Evolutionary conservation across 2,329 filamentous ascomycete species (phyloP).

Genomic region (Ascochyta clinopodiicola): DNA sequence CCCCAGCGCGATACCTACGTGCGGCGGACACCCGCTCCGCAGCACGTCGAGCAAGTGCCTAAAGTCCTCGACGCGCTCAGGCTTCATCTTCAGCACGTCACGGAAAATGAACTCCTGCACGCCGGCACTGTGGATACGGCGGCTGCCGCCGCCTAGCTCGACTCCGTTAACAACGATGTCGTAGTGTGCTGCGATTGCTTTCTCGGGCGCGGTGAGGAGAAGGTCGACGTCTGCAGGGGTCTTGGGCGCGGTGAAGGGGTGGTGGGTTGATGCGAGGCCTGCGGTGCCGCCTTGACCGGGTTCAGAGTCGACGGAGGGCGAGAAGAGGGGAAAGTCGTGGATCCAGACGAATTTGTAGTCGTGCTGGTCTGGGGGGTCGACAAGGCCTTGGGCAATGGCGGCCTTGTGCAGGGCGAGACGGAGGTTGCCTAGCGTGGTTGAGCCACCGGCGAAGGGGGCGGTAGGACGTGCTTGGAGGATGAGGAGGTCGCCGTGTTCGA

Average conservation of each 20-base stretch:
- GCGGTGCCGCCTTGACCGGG: conserved; percentile 83
- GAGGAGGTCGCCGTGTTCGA: conserved; percentile 74
- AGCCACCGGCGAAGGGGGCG: conserved; percentile 72
- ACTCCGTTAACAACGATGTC: conserved; percentile 95
- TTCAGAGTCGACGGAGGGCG: conserved; percentile 67
- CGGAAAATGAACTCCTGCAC: conserved; percentile 87
- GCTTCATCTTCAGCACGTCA: conserved; percentile 79
- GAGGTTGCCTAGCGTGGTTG: conserved; percentile 74
- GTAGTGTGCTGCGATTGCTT: conserved; percentile 85
- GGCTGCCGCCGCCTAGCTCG: conserved; percentile 90
- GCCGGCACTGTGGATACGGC: conserved; percentile 84
- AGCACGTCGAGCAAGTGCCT: conserved; percentile 83
- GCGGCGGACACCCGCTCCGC: conserved; percentile 85
- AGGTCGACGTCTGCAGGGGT: conserved; percentile 74
- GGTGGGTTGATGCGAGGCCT: conserved; percentile 86
- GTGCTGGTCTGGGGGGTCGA: conserved; percentile 55
- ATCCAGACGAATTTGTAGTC: conserved; percentile 82
- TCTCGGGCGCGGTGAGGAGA: conserved; percentile 73
- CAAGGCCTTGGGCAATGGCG: conserved; percentile 68
- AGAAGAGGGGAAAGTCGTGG: conserved; percentile 90
- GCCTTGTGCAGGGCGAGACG: conserved; percentile 72
- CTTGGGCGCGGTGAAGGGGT: conserved; percentile 92
- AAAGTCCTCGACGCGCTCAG: conserved; percentile 78
- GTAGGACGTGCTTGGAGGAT: conserved; percentile 79
- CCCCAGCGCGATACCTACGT: conserved; percentile 90